Conservation (phyloP, 352 stramenopile genomes). For the Phytopythium litorale region DNA sequence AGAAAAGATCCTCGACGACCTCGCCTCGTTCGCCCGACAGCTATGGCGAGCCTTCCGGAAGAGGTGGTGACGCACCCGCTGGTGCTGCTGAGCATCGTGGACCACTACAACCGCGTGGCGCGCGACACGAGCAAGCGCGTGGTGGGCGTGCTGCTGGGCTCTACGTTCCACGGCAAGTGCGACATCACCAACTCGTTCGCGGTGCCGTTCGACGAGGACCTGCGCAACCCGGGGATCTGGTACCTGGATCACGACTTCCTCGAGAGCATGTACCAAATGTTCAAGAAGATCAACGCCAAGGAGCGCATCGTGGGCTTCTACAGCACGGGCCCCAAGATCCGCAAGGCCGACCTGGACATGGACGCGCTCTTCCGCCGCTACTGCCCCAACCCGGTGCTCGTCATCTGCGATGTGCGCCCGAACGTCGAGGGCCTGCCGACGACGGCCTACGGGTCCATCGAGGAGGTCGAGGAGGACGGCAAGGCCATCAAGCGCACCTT, state of each 20-base stretch:
- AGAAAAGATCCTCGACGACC: no score
- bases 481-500: constrained; percentile 97
- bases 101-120: constrained; percentile 99
- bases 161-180: constrained; percentile 92
- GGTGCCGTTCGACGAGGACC: constrained; percentile 99
- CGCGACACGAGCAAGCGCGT: constrained; percentile 98
- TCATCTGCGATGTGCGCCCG: constrained; percentile 98
- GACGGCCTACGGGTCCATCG: constrained; percentile 96
- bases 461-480: constrained; percentile 95
- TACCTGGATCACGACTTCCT: constrained; percentile 99
- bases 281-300: constrained; percentile 96
- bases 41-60: constrained; percentile 59
- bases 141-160: constrained; percentile 97
- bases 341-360: constrained; percentile 94
- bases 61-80: constrained; percentile 98
- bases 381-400: constrained; percentile 94
- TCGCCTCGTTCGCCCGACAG: no score
- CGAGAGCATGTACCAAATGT: constrained; percentile 97
- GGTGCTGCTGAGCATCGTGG: constrained; percentile 98
- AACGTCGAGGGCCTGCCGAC: constrained; percentile 96
- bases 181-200: constrained; percentile 94
- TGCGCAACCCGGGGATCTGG: constrained; percentile 96
- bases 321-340: constrained; percentile 96
- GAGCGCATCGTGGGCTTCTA: constrained; percentile 99
- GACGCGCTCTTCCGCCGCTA: constrained; percentile 95